Evolutionary conservation across 495 filamentous ascomycete species (phyloP).

Genomic region (Hypoxylon cercidicola): DNA sequence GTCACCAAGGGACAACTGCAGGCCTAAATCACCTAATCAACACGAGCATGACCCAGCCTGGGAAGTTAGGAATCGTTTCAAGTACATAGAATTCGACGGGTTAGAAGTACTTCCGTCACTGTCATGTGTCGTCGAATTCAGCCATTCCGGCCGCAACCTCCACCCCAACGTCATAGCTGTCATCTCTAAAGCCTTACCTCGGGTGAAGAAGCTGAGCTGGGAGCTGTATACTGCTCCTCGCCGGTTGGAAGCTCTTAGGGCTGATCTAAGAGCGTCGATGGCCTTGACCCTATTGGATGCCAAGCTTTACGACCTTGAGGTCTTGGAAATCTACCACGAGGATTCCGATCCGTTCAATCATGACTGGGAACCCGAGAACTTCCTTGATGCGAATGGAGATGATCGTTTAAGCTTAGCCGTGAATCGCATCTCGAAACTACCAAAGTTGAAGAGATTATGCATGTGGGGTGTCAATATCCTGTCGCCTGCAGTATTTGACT

Average conservation of each 20-base stretch:
- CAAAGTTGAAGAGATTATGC: background rate
- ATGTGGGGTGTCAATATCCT: background rate
- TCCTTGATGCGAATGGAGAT: slow-evolving; percentile 1
- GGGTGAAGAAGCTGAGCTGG: background rate
- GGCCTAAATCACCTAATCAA: background rate
- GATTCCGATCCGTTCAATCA: slow-evolving; percentile 8
- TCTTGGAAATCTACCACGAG: background rate
- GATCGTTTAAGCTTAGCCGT: slow-evolving; percentile 15
- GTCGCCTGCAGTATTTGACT: slow-evolving; percentile 15
- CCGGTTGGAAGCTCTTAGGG: background rate
- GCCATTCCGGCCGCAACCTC: background rate
- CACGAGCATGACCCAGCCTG: background rate
- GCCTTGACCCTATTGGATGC: background rate
- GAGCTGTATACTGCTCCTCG: background rate
- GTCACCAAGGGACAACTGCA: no score
- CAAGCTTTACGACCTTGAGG: slow-evolving; percentile 6
- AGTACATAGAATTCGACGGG: slow-evolving; percentile 5
- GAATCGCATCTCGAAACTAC: slow-evolving; percentile 16
- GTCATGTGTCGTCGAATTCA: background rate
- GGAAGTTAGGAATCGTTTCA: background rate
- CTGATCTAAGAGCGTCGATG: slow-evolving; percentile 5
- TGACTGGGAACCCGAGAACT: slow-evolving; percentile 12
- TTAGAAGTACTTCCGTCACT: slow-evolving; percentile 5
- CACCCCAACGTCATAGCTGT: slow-evolving; percentile 4
- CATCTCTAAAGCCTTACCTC: slow-evolving; percentile 10